phyloP scores from a whole-genome alignment of 1,284 basidiomycete species.

The Inonotus obliquus region DNA sequence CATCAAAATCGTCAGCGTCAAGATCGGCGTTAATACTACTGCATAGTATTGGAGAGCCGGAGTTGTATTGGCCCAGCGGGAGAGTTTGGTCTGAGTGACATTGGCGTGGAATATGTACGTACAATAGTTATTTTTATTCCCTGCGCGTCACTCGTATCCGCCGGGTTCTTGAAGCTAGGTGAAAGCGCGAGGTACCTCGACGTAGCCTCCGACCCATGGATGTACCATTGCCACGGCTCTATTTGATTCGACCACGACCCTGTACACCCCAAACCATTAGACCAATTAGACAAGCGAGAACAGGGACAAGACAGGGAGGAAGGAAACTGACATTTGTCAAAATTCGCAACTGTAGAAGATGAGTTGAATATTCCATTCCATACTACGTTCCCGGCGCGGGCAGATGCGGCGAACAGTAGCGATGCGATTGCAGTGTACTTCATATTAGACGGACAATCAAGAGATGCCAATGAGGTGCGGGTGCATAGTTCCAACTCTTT shows the following conservation, averaged over 20 bases:
- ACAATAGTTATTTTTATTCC: slow-evolving; percentile 29
- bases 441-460: not conserved
- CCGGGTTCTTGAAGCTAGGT: slow-evolving; percentile 27
- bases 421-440: slow-evolving; percentile 9
- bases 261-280: slow-evolving; percentile 1
- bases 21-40: not conserved
- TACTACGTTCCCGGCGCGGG: slow-evolving; percentile 19
- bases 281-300: not conserved
- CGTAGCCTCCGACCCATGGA: slow-evolving; percentile 26
- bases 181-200: slow-evolving; percentile 26
- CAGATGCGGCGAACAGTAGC: slow-evolving; percentile 13
- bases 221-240: slow-evolving; percentile 27
- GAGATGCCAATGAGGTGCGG: not conserved
- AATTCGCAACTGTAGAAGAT: slow-evolving; percentile 23
- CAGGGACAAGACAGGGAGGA: too few relatives aligned
- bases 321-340: slow-evolving; percentile 24
- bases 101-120: not conserved
- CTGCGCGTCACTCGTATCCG: slow-evolving; percentile 26
- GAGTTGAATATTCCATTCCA: slow-evolving; percentile 29
- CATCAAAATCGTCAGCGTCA: not conserved
- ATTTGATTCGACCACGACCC: slow-evolving; percentile 25
- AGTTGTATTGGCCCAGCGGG: too few relatives aligned
- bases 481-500: not conserved
- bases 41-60: too few relatives aligned
- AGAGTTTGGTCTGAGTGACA: too few relatives aligned